Evolutionary conservation across 2,329 filamentous ascomycete genomes (phyloP), one percentile per base, ranked within the genome.

Genomic region (Penicillium sp.): DNA sequence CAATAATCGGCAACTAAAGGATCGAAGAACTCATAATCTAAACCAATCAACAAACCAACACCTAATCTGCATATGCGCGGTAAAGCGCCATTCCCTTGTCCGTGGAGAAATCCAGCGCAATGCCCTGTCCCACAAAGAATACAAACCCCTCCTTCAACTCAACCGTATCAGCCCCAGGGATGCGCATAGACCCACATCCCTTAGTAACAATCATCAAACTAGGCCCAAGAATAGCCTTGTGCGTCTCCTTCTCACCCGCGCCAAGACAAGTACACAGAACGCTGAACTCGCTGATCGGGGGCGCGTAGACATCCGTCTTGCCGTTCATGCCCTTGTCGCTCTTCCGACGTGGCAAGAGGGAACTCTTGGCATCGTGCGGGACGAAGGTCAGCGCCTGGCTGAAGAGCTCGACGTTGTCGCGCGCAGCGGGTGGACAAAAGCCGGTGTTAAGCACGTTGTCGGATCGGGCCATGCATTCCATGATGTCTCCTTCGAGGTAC

Each of bases 361-460:
- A 78, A 47, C 87, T 80, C 2, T 79, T 70, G 3, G 73, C 69
- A 18, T 74, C 75, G 52, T 88, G 82, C 0, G 83, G 80, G 31
- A 74, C 73, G 71, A 88, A 89, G 0, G 80, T 86, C 15, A 90
- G 64, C 1, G 79, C 77, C 3, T 78, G 72, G 20, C 75, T 75
- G 67, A 90, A 89, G 25, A 83, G 65, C 15, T 87, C 82, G 23
- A 83, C 73, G 38, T 75, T 81, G 61, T 87, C 79, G 10, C 84
- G 76, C 41, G 87, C 81, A 0, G 81, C 79, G 1, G 75, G 75
- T 0, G 86, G 85, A 57, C 85, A 89, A 73, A 91, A 88, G 0
- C 87, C 86, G 0, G 81, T 82, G 66, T 87, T 88, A 43, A 90
- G 74, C 1, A 90, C 86, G 50, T 89, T 88, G 72, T 89, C 84